phyloP scores from a whole-genome alignment of 805 yeast species.

The Naumovozyma dairenensis region DNA sequence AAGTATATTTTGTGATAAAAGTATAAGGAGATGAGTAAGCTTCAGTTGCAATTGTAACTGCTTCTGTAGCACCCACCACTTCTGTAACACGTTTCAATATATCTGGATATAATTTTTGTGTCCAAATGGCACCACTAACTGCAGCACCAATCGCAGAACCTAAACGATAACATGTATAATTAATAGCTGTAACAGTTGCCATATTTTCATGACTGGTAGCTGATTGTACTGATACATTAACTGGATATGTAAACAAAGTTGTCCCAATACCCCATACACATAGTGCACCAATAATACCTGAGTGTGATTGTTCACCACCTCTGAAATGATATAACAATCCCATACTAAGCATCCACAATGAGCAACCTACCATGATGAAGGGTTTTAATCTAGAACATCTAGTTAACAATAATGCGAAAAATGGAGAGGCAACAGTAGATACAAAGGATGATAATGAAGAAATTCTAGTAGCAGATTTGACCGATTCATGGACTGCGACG shows the following conservation, averaged over 20 bases:
- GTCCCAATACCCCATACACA: constrained; percentile 63
- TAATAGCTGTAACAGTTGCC: constrained; percentile 55
- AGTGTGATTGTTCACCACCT: constrained; percentile 38
- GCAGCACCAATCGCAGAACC: constrained; percentile 58
- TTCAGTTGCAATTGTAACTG: constrained; percentile 32
- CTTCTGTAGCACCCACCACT: too few relatives aligned
- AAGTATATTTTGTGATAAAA: constrained; percentile 38
- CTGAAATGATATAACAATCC: constrained; percentile 52
- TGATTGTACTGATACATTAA: constrained; percentile 52
- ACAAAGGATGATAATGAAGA: constrained; percentile 53
- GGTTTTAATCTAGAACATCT: constrained; percentile 44
- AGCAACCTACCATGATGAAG: constrained; percentile 49
- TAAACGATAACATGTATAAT: constrained; percentile 48
- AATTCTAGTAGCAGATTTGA: constrained; percentile 57
- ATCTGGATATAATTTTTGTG: constrained; percentile 43
- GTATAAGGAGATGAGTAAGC: constrained; percentile 48
- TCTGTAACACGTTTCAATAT: constrained; percentile 31
- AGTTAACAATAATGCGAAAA: constrained; percentile 45
- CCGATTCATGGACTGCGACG: constrained; percentile 51
- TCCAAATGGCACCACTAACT: constrained; percentile 67
- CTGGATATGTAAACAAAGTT: constrained; percentile 56
- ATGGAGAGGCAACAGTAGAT: constrained; percentile 49
- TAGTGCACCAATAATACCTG: constrained; percentile 58
- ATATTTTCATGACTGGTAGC: constrained; percentile 54
- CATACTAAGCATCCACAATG: constrained; percentile 49